These are phyloP conservation scores for Pseudogymnoascus sp. DNA, from an alignment of 2,329 filamentous ascomycete genomes.

Conservation along the genomic window DNA sequence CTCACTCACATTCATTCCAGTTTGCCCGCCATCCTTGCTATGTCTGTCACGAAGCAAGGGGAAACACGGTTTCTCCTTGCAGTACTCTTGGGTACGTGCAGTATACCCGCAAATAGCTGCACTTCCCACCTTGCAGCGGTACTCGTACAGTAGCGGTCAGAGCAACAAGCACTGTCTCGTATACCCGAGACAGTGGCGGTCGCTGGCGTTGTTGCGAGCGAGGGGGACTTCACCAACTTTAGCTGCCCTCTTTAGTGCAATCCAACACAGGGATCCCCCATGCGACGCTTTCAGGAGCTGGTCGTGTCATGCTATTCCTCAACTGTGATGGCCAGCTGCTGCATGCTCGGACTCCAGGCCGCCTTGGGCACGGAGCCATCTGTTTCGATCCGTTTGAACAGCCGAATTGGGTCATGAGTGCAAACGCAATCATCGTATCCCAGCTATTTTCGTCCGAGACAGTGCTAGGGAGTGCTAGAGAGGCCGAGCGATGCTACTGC, in stretches of 20 bases:
- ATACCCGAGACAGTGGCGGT: conserved; percentile 4
- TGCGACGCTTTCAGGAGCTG: neutral
- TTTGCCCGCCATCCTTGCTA: neutral
- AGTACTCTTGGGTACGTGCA: neutral
- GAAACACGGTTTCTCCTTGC: no score
- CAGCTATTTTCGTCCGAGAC: conserved; percentile 4
- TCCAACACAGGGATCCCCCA: neutral
- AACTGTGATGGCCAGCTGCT: neutral
- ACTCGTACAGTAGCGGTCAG: neutral
- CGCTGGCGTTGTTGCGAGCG: neutral
- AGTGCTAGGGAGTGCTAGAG: neutral
- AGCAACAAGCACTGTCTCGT: neutral
- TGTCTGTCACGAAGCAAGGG: neutral
- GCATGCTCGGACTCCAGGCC: neutral
- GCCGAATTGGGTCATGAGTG: neutral
- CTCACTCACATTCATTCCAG: neutral
- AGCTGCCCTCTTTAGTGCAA: neutral
- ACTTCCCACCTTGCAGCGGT: neutral
- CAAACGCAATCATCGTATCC: neutral
- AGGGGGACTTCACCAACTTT: neutral
- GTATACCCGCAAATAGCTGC: conserved; percentile 4
- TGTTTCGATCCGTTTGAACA: conserved; percentile 3
- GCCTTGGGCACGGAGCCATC: neutral
- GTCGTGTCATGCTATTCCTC: neutral
- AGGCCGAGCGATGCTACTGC: neutral